Conservation (phyloP, 495 filamentous ascomycete genomes). For the Coniosporium apollinis region DNA sequence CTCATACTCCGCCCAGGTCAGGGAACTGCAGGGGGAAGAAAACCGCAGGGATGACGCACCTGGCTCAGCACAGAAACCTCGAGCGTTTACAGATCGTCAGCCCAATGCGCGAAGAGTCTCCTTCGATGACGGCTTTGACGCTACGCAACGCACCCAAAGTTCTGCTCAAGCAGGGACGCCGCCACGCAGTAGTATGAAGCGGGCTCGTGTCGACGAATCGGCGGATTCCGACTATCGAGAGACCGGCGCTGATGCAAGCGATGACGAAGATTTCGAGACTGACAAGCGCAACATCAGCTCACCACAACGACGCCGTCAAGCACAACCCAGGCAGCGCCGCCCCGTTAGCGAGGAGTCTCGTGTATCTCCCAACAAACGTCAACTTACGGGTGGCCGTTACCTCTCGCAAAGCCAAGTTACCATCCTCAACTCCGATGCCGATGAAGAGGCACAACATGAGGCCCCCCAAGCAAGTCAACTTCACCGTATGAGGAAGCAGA, state of each 20-base stretch:
- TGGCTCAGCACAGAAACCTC: slow-evolving; percentile 6
- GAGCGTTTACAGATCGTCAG: slow-evolving; percentile 25
- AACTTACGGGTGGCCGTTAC: no score
- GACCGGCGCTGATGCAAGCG: slow-evolving; percentile 11
- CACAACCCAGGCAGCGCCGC: no score
- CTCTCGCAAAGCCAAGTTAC: no score
- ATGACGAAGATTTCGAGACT: slow-evolving; percentile 12
- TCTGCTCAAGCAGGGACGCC: slow-evolving; percentile 3
- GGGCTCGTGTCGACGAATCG: slow-evolving; percentile 4
- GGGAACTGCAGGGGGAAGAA: slow-evolving; percentile 12
- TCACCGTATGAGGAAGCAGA: no score
- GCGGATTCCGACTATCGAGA: slow-evolving; percentile 9
- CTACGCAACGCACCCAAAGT: slow-evolving; percentile 6
- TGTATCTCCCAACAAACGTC: no score
- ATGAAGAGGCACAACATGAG: no score
- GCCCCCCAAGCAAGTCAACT: no score
- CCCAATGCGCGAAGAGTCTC: slow-evolving; percentile 16
- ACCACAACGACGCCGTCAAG: no score
- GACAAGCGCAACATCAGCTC: slow-evolving; percentile 9
- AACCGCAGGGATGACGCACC: slow-evolving; percentile 12
- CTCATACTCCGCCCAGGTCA: slow-evolving; percentile 4
- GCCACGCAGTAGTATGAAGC: slow-evolving; percentile 8
- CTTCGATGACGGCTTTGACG: slow-evolving; percentile 16
- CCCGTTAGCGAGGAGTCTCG: no score
- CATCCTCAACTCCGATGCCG: no score